Evolutionary conservation across 106 monocot species (phyloP), one percentile per base, ranked within the genome.

Genomic region (Dendrobium huoshanense): DNA sequence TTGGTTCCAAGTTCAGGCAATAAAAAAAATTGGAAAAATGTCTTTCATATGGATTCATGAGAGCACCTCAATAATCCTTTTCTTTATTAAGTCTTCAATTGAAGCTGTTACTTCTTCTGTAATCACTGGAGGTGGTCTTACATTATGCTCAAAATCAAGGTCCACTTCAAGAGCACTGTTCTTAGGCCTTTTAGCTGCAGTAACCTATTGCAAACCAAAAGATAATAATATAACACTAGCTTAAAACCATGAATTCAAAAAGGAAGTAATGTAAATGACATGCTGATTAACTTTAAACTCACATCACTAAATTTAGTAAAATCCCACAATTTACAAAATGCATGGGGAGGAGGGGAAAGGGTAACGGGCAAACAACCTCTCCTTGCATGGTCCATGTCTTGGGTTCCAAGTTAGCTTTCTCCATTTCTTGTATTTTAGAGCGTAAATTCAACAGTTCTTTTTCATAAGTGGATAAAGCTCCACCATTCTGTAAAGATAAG

Each of bases 111-210:
- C 84, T 87, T 99, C 98, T 80, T 95, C 95, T 4, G 95, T 92
- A 27, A 84, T 86, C 27, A 95, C 81, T 16, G 91, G 89, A 80
- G 89, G 88, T 54, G 83, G 93, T 41, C 85, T 86, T 51, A 80
- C 82, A 78, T 95, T 95, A 73, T 93, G 98, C 78, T 95, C 90
- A 88, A 99, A 99, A 83, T 99, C 95, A 79, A 99, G 88, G 75
- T 99, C 91, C 83, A 93, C 91, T 82, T 99, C 98, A 72, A 99
- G 87, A 40, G 98, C 98, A 91, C 95, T 93, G 75, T 99, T 95
- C 76, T 91, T 95, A 40, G 98, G 98, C 81, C 95, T 88, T 88
- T 93, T 91, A 73, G 87, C 85, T 80, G 91, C 98, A 81, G 91
- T 91, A 22, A 99, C 85, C 98, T 99, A 86, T 33, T 27, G 78